Evolutionary conservation across 768 basidiomycete genomes (phyloP), one percentile per base, ranked within the genome.

Genomic region (Suillus tomentosus): DNA sequence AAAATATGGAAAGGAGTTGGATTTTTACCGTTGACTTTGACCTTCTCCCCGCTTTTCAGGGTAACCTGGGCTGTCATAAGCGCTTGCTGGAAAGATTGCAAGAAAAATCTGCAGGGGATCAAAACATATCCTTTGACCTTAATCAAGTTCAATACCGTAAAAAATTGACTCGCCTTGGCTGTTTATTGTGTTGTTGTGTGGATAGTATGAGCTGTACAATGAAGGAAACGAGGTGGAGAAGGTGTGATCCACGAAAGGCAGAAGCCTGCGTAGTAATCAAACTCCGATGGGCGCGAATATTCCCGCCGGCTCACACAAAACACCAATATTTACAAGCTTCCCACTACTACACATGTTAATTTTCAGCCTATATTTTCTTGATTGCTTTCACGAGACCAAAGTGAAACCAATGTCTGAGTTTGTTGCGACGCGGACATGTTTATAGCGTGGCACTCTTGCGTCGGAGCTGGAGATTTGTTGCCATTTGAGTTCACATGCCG

Each of bases 1-100:
- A 70, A 66, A 60, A 64, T 64, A 65, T 4, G 34, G 48, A 39
- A 61, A 17, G 62, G 61, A 65, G 60, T 50, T 62, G 61, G 65
- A 69, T 66, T 77, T 76, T 81, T 86, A 94, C 92, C 92, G 80
- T 94, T 94, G 63, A 91, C 80, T 87, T 90, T 91, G 73, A 94
- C 89, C 74, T 86, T 84, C 72, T 92, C 91, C 65, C 92, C 91
- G 71, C 85, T 91, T 84, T 89, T 91, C 81, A 94, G 88, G 62
- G 86, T 80, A 69, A 84, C 72, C 68, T 76, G 78, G 61, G 63
- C 67, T 48, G 72, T 66, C 73, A 76, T 77, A 66, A 61, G 45
- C 64, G 67, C 64, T 45, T 57, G 58, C 58, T 57, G 50, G 45
- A 57, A 68, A 73, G 61, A 60, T 70, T 17, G 63, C 58, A 54